Evolutionary conservation across 805 yeast species (phyloP).

Genomic region (Yamadazyma sp.): DNA sequence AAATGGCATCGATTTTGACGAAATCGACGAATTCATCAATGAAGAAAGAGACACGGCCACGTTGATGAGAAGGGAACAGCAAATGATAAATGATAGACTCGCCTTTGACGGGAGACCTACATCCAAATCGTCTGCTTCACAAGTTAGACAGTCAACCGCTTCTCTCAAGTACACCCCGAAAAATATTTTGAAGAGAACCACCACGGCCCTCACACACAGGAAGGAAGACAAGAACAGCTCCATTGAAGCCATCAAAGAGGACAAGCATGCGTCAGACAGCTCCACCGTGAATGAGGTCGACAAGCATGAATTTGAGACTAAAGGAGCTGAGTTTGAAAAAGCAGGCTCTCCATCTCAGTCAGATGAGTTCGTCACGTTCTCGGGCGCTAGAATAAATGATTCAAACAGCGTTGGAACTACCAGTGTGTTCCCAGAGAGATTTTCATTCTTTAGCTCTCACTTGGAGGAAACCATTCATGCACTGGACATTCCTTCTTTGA

Average conservation of each 20-base stretch:
- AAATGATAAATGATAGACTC: slow-evolving; percentile 21
- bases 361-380: slow-evolving; percentile 14
- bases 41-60: slow-evolving; percentile 53
- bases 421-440: slow-evolving; percentile 62
- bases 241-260: slow-evolving; percentile 6
- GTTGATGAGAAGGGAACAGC: slow-evolving; percentile 25
- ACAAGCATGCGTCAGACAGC: slow-evolving; percentile 12
- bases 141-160: slow-evolving; percentile 29
- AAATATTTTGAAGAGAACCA: slow-evolving; percentile 23
- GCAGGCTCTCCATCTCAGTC: slow-evolving; percentile 2
- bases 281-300: slow-evolving; percentile 11
- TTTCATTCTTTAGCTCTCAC: slow-evolving; percentile 78
- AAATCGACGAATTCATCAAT: slow-evolving; percentile 76
- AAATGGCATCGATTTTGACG: slow-evolving; percentile 88
- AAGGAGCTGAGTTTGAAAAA: too few relatives aligned
- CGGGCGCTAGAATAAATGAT: slow-evolving; percentile 10
- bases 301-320: too few relatives aligned
- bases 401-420: background rate
- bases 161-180: slow-evolving; percentile 65
- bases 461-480: slow-evolving; percentile 88
- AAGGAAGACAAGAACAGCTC: slow-evolving; percentile 3
- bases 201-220: slow-evolving; percentile 3
- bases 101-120: background rate
- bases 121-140: slow-evolving; percentile 11
- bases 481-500: slow-evolving; percentile 77